Evolutionary conservation across 2,329 filamentous ascomycete species (phyloP).

Genomic region (Scytalidium sp.): DNA sequence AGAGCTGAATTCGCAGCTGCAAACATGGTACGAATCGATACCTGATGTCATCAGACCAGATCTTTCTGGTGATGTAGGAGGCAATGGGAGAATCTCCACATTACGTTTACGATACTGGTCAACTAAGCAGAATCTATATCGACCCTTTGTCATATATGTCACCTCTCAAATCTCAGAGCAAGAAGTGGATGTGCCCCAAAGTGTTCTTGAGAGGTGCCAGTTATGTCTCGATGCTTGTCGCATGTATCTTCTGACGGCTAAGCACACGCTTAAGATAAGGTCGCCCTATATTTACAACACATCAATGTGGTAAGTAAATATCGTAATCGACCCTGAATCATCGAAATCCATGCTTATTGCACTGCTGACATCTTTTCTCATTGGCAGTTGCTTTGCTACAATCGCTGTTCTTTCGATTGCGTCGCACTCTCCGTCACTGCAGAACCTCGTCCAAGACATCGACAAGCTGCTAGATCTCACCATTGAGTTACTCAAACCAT

Average conservation of each 20-base stretch:
- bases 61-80: conserved; percentile 2
- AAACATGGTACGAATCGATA: conserved; percentile 22
- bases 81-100: neutral
- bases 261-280: neutral
- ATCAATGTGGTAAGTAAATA: neutral
- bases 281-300: neutral
- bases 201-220: neutral
- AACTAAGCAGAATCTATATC: neutral
- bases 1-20: conserved; percentile 20
- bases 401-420: neutral
- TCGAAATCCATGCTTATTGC: neutral
- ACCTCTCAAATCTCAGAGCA: neutral
- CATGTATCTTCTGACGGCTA: neutral
- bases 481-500: neutral
- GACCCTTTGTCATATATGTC: neutral
- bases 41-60: conserved; percentile 22
- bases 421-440: neutral
- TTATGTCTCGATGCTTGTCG: neutral
- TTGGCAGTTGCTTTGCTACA: neutral
- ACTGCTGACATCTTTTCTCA: neutral
- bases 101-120: neutral
- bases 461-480: neutral
- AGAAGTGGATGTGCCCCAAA: neutral
- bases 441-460: neutral
- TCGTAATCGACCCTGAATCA: neutral